Percentiles rank a stretch among this genome's conserved stretches.
These are phyloP conservation scores for Leccinum solheimii DNA, from an alignment of 1,284 basidiomycete genomes.

Conservation along the genomic window DNA sequence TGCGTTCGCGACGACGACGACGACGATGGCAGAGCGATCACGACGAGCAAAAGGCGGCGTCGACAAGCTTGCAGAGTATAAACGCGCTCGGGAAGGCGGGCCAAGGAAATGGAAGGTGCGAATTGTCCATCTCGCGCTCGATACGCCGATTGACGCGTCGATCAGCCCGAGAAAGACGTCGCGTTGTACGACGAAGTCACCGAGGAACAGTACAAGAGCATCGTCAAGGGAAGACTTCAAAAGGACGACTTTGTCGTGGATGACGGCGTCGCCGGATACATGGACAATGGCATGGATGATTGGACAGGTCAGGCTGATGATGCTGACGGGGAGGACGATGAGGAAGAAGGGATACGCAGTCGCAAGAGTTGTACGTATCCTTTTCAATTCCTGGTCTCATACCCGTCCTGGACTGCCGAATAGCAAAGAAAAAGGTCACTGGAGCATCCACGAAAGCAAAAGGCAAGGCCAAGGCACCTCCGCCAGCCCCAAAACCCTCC, in stretches of 20 bases:
- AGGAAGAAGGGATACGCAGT: slow-evolving; percentile 26
- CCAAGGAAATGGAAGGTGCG: slow-evolving; percentile 48
- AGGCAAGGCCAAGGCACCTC: slow-evolving; percentile 49
- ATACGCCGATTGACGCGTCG: slow-evolving; percentile 22
- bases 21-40: slow-evolving; percentile 32
- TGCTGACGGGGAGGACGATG: slow-evolving; percentile 47
- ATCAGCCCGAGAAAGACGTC: slow-evolving; percentile 62
- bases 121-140: neutral
- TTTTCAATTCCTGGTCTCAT: neutral
- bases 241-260: slow-evolving; percentile 95
- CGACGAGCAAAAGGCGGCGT: slow-evolving; percentile 40
- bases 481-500: slow-evolving; percentile 53
- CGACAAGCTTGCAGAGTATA: slow-evolving; percentile 52
- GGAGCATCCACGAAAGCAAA: slow-evolving; percentile 39
- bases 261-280: slow-evolving; percentile 90
- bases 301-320: slow-evolving; percentile 61
- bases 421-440: slow-evolving; percentile 47
- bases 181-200: slow-evolving; percentile 91
- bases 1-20: slow-evolving; percentile 27
- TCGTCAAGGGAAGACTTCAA: slow-evolving; percentile 85
- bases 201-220: slow-evolving; percentile 86
- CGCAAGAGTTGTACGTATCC: slow-evolving; percentile 46
- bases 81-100: slow-evolving; percentile 50
- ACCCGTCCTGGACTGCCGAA: neutral
- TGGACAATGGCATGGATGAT: slow-evolving; percentile 96